A percentile compares a stretch with the other conserved stretches of the same genome.
Conservation (phyloP, 2,329 filamentous ascomycete genomes). For the Alternaria conjuncta region DNA sequence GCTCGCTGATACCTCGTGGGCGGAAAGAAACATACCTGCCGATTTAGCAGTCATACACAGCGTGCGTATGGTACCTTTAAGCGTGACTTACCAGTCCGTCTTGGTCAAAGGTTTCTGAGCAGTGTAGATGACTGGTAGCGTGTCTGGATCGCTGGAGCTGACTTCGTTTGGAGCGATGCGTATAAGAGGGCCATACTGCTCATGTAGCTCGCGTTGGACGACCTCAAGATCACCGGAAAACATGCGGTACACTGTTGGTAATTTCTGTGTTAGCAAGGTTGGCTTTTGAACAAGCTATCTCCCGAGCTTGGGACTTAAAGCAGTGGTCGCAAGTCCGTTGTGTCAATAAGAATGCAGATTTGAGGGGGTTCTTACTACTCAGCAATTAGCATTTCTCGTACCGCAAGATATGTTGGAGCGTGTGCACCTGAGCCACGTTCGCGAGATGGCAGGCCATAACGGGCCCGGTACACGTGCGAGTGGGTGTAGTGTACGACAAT, state of each 20-base stretch:
- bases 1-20: conserved; percentile 19
- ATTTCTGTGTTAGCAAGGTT: neutral
- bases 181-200: conserved; percentile 14
- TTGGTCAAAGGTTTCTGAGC: conserved; percentile 17
- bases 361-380: neutral
- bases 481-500: conserved; percentile 11
- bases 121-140: conserved; percentile 23
- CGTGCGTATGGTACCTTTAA: neutral
- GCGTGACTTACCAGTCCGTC: conserved; percentile 1
- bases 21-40: conserved; percentile 19
- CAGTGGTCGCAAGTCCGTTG: neutral
- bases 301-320: neutral
- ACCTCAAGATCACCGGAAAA: conserved; percentile 8
- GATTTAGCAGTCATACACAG: neutral
- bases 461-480: conserved; percentile 13
- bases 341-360: neutral
- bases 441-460: conserved; percentile 9
- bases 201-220: conserved; percentile 16
- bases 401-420: neutral
- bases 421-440: conserved; percentile 5
- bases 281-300: neutral
- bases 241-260: conserved; percentile 5
- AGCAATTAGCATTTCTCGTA: neutral
- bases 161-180: conserved; percentile 30
- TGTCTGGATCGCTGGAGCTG: conserved; percentile 11